phyloP scores from a whole-genome alignment of 1,284 basidiomycete species.

The Cronartium ribicola region DNA sequence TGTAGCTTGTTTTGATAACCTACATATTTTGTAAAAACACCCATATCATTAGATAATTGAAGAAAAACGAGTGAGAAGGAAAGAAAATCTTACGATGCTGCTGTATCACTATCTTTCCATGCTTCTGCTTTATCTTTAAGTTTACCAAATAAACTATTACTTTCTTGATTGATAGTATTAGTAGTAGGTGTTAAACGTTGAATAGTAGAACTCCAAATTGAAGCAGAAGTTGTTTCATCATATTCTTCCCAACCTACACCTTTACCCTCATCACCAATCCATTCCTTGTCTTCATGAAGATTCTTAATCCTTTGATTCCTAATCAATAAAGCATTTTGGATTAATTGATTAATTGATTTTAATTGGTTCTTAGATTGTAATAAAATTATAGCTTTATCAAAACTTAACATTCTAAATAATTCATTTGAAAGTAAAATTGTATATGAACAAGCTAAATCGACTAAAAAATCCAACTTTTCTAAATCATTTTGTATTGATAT shows the following conservation, averaged over 20 bases:
- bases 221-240: no score
- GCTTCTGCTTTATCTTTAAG: not conserved
- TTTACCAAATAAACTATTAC: not conserved
- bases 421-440: not conserved
- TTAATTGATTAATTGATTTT: no score
- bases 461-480: conserved; percentile 5
- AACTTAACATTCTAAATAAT: not conserved
- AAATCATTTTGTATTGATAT: not conserved
- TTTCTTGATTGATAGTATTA: no score
- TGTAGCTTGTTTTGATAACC: not conserved
- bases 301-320: no score
- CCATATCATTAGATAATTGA: not conserved
- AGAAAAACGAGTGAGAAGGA: not conserved
- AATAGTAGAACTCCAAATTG: no score
- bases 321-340: no score
- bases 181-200: no score
- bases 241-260: no score
- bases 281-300: no score
- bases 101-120: conserved; percentile 17
- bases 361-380: not conserved
- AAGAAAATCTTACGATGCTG: conserved; percentile 1
- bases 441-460: not conserved
- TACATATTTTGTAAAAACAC: not conserved
- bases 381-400: not conserved
- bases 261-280: no score